Evolutionary conservation across 2,329 filamentous ascomycete genomes (phyloP).

Genomic region (Penicillium sp.): DNA sequence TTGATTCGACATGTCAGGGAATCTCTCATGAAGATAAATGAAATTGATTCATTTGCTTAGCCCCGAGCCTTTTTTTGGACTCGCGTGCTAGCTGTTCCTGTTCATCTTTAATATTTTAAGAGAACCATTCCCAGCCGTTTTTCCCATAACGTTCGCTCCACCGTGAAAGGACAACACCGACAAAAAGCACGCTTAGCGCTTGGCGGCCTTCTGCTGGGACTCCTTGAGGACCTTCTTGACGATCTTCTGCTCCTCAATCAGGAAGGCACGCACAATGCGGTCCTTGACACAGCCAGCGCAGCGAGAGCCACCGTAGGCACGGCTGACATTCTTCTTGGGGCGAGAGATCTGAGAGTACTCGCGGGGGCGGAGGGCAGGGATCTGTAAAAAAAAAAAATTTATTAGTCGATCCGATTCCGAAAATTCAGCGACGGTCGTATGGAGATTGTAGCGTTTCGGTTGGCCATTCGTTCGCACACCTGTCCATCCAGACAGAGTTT

Average conservation of each 20-base stretch:
- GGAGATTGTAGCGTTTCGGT: conserved; percentile 9
- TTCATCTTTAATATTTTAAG: conserved; percentile 35
- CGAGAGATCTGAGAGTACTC: conserved; percentile 97
- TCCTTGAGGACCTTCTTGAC: conserved; percentile 99
- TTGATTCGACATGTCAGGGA: conserved; percentile 20
- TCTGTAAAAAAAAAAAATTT: conserved; percentile 50
- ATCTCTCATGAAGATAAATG: conserved; percentile 32
- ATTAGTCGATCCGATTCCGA: conserved; percentile 16
- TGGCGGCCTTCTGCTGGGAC: conserved; percentile 69
- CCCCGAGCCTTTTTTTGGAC: conserved; percentile 29
- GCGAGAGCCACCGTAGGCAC: conserved; percentile 96
- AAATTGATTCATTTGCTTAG: conserved; percentile 37
- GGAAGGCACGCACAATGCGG: conserved; percentile 94
- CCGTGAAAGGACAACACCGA: conserved; percentile 39
- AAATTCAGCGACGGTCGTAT: conserved; percentile 8
- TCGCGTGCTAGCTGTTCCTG: conserved; percentile 35
- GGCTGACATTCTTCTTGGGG: conserved; percentile 99
- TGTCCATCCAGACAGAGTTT: conserved; percentile 12
- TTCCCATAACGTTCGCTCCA: conserved; percentile 38
- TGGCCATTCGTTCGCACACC: conserved; percentile 16
- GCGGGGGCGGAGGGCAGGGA: conserved; percentile 95
- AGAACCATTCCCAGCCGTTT: conserved; percentile 39
- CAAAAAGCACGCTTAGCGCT: conserved; percentile 44
- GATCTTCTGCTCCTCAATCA: conserved; percentile 99
- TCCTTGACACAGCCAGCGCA: conserved; percentile 99